Evolutionary conservation across 2,329 filamentous ascomycete genomes (phyloP).

Genomic region (Sarocladium brachiariae): DNA sequence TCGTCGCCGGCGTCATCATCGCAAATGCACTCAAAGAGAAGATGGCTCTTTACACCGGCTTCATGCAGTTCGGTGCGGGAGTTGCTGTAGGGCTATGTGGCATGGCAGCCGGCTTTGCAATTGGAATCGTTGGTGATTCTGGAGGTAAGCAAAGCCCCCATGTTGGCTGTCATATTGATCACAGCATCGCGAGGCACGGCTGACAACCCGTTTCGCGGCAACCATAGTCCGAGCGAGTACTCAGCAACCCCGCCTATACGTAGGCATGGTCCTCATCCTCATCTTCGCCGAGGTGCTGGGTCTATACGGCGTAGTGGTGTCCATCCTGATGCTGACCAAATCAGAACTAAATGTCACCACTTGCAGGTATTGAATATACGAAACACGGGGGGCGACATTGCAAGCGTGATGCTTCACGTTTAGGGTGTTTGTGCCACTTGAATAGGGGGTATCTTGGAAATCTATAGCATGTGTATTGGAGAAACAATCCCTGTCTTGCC

Average conservation of each 20-base stretch:
- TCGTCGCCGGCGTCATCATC: slow-evolving; percentile 39
- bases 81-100: slow-evolving; percentile 37
- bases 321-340: slow-evolving; percentile 41
- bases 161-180: no score
- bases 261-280: slow-evolving; percentile 41
- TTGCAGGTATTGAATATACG: slow-evolving; percentile 26
- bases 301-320: slow-evolving; percentile 40
- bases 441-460: slow-evolving; percentile 7
- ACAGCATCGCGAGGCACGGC: background rate
- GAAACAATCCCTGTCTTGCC: background rate
- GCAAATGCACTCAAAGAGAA: slow-evolving; percentile 31
- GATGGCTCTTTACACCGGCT: slow-evolving; percentile 35
- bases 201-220: background rate
- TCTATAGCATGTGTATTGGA: slow-evolving; percentile 1
- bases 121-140: slow-evolving; percentile 39
- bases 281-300: slow-evolving; percentile 41
- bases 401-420: no score
- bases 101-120: slow-evolving; percentile 38
- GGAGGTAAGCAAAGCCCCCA: slow-evolving; percentile 36
- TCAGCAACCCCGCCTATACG: slow-evolving; percentile 39
- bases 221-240: slow-evolving; percentile 34
- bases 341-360: slow-evolving; percentile 30
- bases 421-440: no score
- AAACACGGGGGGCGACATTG: no score
- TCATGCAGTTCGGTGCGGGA: slow-evolving; percentile 37